Evolutionary conservation across 352 stramenopile genomes (phyloP), one percentile per base, ranked within the genome.

Genomic region (Phytopythium vexans): DNA sequence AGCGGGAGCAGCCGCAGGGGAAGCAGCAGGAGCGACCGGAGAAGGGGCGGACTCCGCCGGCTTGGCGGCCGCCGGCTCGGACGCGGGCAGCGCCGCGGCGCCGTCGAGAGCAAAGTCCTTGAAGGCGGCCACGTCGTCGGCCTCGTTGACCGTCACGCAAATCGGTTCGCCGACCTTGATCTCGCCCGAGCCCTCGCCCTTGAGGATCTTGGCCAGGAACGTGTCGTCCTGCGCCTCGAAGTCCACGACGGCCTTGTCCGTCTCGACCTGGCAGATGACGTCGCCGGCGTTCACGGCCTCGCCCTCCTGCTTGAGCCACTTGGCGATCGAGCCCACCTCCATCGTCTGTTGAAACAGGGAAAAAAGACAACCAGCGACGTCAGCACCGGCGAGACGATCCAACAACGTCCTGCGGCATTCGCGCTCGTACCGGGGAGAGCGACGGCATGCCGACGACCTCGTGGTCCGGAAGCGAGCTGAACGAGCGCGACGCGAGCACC

Each of bases 201-300:
- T 89, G 40, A 99, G 78, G 70, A 99, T 98, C 77, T 98, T 98
- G 43, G 93, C 95, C 40, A 99, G 60, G 44, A 96, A 82, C 51
- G 79, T 84, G 36, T 99, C 96, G 67, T 99, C 96, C 62, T 98
- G 94, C 8, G 92, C 89, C 69, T 99, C 97, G 66, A 97, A 99
- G 72, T 98, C 96, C 46, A 99, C 96, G 27, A 96, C 96, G 15
- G 97, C 96, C 77, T 99, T 99, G 77, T 99, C 97, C 9, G 97
- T 99, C 77, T 99, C 96, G 53, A 99, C 89, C 52, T 97, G 81
- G 61, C 89, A 97, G 39, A 99, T 77, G 38, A 97, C 81, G 63
- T 98, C 92, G 8, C 96, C 95, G 1, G 95, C 88, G 21, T 64
- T 68, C 64, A 99, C 96, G 15, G 66, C 64, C n/a, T 97, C 87